Base-by-base conservation (phyloP, 805 yeast species). In the Cyberlindnera bimundalis region DNA sequence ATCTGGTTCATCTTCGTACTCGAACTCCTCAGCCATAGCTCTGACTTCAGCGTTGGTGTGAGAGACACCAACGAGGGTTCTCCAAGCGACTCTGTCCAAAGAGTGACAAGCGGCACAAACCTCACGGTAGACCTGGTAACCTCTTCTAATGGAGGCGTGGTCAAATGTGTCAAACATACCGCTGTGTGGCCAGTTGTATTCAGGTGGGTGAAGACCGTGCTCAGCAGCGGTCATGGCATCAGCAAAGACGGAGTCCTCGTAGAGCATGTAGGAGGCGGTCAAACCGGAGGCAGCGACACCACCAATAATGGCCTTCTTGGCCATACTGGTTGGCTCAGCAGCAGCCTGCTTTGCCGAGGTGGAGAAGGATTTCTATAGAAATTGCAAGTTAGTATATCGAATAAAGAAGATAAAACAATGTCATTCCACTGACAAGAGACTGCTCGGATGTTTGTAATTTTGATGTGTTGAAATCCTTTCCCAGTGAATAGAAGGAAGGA, bases 51-150 rank as follows among this genome's bases (percentile, higher is more conserved):
- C 59, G 58, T 87, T 76, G 44, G 95, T 80, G 75, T 91, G 98
- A 37, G 96, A 84, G 31, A 93, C 99, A 67, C 95, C 99, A 53
- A 93, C 96, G 60, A 93, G 70, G 59, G 90, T 84, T 79, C 99
- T 88, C 99, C 99, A 93, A 32, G 98, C 96, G 53, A 93, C 84
- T 75, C 96, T 81, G 66, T 90, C 91, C 59, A 93, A 72, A 26
- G 99, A 91, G 72, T 93, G 99, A 71, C 99, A 93, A 42, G 98
- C 93, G 47, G 99, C 96, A 77, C 99, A 93, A 40, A 93, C 99
- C 72, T 93, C 99, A 69, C 89, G 83, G 78, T 93, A 93, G 47
- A 93, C 99, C 67, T 88, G 97, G 82, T 84, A 93, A 57, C 99
- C 99, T 79, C 99, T 89, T 77, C 99, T 86, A 62, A 93, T 86